Percentiles rank a stretch among this genome's conserved stretches.
Evolutionary conservation across 2,329 filamentous ascomycete genomes (phyloP).

Genomic region (Aspergillus udagawae): DNA sequence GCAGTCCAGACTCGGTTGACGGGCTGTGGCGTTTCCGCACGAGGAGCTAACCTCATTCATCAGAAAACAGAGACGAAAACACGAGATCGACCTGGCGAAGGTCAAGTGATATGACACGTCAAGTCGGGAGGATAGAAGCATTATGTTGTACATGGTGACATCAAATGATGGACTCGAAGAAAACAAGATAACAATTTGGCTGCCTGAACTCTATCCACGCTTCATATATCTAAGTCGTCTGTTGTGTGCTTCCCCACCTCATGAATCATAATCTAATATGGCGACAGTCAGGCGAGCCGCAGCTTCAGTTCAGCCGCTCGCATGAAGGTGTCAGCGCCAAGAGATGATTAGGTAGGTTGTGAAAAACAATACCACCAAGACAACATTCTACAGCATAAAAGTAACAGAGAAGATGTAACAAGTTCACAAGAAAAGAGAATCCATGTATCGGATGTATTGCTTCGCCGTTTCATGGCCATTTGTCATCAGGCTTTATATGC

Average conservation of each 20-base stretch:
- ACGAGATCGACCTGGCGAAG: background rate
- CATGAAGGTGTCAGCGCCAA: background rate
- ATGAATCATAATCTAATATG: background rate
- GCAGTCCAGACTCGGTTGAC: too few species aligned
- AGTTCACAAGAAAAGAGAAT: conserved; percentile 4
- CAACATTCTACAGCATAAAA: background rate
- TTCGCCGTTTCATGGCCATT: conserved; percentile 20
- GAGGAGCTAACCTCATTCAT: too few species aligned
- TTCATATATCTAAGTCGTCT: background rate
- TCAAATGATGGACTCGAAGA: background rate
- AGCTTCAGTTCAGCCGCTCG: too few species aligned
- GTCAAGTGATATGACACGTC: background rate
- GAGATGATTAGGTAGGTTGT: background rate
- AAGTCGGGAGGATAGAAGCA: too few species aligned
- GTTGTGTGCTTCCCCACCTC: background rate
- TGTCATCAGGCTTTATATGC: conserved; percentile 17
- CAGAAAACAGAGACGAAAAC: too few species aligned
- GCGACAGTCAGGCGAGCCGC: background rate
- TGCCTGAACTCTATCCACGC: background rate
- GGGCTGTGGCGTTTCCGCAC: too few species aligned
- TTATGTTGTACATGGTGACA: background rate
- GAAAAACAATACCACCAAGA: background rate
- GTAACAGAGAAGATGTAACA: background rate
- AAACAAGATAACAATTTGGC: background rate
- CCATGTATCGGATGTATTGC: conserved; percentile 12